Percentiles rank a stretch among this genome's conserved stretches.
Evolutionary conservation across 306 rosid genomes (phyloP).

Genomic region (Styphnolobium japonicum): DNA sequence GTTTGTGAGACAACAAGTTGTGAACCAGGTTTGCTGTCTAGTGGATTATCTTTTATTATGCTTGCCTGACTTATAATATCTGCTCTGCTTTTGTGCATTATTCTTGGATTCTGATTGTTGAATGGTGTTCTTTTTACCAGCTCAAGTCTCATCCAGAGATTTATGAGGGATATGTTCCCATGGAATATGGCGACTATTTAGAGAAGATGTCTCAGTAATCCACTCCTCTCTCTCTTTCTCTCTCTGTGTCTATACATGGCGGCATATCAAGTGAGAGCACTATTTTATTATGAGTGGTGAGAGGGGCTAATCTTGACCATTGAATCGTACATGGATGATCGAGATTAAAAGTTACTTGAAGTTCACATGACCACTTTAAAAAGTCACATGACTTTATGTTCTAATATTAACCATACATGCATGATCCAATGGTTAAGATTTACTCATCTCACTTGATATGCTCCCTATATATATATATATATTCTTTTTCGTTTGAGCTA

Average conservation of each 20-base stretch:
- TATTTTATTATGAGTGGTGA: too few relatives aligned
- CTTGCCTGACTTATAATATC: constrained; percentile 3
- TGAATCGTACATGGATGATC: too few relatives aligned
- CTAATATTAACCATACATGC: too few relatives aligned
- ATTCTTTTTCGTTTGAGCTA: constrained; percentile 9
- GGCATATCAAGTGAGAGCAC: too few relatives aligned
- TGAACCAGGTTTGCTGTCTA: constrained; percentile 59
- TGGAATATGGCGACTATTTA: constrained; percentile 67
- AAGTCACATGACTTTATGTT: too few relatives aligned
- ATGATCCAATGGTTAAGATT: too few relatives aligned
- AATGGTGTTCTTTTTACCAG: constrained; percentile 39
- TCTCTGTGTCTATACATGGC: background rate
- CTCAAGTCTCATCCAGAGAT: constrained; percentile 71
- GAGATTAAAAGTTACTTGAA: too few relatives aligned
- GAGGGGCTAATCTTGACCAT: too few relatives aligned
- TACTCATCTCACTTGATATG: too few relatives aligned
- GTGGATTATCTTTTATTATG: background rate
- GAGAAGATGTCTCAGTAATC: constrained; percentile 76
- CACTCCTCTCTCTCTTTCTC: background rate
- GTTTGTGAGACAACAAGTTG: constrained; percentile 60
- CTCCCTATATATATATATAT: background rate
- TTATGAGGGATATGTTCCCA: constrained; percentile 91
- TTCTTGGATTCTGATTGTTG: constrained; percentile 29
- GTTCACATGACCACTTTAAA: too few relatives aligned
- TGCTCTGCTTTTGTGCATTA: constrained; percentile 6